Evolutionary conservation across 2,329 filamentous ascomycete genomes (phyloP), one percentile per base, ranked within the genome.

Genomic region (Xylaria sp.): DNA sequence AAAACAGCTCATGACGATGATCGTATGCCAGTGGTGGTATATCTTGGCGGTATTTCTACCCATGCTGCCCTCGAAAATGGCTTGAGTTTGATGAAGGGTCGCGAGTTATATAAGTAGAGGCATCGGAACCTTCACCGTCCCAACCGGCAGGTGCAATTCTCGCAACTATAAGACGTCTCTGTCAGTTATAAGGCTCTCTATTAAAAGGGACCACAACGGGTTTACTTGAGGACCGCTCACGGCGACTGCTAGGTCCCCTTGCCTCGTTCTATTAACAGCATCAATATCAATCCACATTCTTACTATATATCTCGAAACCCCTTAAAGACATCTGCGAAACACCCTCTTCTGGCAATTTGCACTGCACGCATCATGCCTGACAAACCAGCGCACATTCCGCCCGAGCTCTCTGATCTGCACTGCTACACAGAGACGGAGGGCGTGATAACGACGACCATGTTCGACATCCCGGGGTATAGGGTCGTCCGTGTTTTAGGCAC

Each of bases 381-480:
- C n/a, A 58, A 60, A n/a, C 68, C 71, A 3, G 82, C 81, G 41
- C 67, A 81, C 54, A 72, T 84, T 46, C 82, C 83, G 8, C 77
- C 81, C 1, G 76, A 81, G 51, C 69, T 85, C 8, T 83, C 82
- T 0, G 85, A 87, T 71, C 78, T 87, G 8, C 84, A 87, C 77
- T 89, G 87, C 80, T 89, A 88, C 78, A 86, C 86, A 48, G 88
- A 90, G 75, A 90, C 88, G 8, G 84, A 87, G 57, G 88, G 88
- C 46, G 83, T 90, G 64, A 86, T 90, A 71, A 89, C 87, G 0
- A 86, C 86, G 0, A 90, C 88, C 63, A 90, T 89, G 87, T 88
- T 87, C 78, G 88, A 90, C 74, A 79, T 90, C 25, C 88, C 88
- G 0, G 88, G 88, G 8, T 90, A 90, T 78, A 86, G 84, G 70